A percentile compares a stretch with the other conserved stretches of the same genome.
Conservation (phyloP, 306 rosid species). For the Corylus heterophylla region DNA sequence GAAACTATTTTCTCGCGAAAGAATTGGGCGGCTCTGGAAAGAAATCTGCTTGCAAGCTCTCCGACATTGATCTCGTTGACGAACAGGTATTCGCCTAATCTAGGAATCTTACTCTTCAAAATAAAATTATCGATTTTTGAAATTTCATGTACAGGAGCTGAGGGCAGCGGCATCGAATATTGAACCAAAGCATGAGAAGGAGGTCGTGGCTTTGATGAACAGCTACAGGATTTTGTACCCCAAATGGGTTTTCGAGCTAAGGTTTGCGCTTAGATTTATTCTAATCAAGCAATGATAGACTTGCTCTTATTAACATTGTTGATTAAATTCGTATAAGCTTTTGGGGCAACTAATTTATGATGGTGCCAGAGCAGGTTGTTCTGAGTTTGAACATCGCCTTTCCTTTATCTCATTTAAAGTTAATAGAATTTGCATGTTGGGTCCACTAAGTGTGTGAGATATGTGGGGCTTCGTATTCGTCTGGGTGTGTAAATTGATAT, state of each 20-base stretch:
- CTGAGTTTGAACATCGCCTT: too few relatives aligned
- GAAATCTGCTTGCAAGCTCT: conserved; percentile 67
- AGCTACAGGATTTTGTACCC: conserved; percentile 56
- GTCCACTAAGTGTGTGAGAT: background rate
- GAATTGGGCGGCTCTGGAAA: conserved; percentile 64
- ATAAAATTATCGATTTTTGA: background rate
- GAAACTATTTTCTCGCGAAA: conserved; percentile 87
- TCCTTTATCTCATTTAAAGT: too few relatives aligned
- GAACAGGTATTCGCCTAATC: conserved; percentile 55
- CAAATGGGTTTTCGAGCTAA: conserved; percentile 66
- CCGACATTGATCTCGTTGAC: conserved; percentile 70
- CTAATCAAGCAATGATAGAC: background rate
- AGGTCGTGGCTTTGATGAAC: conserved; percentile 44
- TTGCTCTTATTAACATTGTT: background rate
- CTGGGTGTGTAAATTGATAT: too few relatives aligned
- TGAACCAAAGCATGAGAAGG: conserved; percentile 76
- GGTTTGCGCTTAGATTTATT: conserved; percentile 32
- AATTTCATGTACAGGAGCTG: conserved; percentile 52
- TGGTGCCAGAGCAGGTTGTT: too few relatives aligned
- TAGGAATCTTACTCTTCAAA: background rate
- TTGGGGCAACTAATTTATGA: too few relatives aligned
- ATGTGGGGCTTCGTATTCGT: background rate
- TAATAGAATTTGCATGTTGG: too few relatives aligned
- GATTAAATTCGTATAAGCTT: background rate
- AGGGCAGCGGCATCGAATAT: conserved; percentile 57